Percentiles rank a stretch among this genome's conserved stretches.
Evolutionary conservation across 164 flowering plant species (phyloP).

Genomic region (Aristolochia californica): DNA sequence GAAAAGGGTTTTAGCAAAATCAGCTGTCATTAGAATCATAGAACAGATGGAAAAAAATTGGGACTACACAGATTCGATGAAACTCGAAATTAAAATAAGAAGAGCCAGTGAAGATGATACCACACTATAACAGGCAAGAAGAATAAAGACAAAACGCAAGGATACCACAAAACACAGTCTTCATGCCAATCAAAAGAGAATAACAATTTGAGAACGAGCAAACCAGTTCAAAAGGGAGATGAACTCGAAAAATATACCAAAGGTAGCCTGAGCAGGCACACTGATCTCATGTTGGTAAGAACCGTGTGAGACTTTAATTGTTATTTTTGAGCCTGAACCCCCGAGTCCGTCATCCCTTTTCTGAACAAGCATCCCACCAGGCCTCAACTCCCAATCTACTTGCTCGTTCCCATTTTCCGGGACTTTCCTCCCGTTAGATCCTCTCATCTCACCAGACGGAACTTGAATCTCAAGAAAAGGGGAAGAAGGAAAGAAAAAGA

Average conservation of each 20-base stretch:
- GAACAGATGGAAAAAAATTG: too few species aligned
- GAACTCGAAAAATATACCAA: constrained; percentile 25
- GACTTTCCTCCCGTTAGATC: constrained; percentile 2
- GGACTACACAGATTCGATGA: too few species aligned
- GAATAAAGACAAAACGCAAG: too few species aligned
- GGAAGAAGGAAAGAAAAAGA: not conserved
- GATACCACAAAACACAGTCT: too few species aligned
- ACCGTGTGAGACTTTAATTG: constrained; percentile 45
- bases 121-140: too few species aligned
- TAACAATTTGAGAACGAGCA: not conserved
- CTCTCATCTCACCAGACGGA: constrained; percentile 7
- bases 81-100: too few species aligned
- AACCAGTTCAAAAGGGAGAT: too few species aligned
- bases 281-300: constrained; percentile 29
- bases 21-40: too few species aligned
- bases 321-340: constrained; percentile 30
- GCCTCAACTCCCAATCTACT: constrained; percentile 38
- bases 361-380: constrained; percentile 51
- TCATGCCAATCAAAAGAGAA: not conserved
- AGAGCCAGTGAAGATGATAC: too few species aligned
- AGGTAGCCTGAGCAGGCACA: constrained; percentile 48
- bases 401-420: constrained; percentile 16
- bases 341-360: constrained; percentile 24
- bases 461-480: not conserved
- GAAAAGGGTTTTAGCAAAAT: too few species aligned